Percentiles rank a stretch among this genome's conserved stretches.
Evolutionary conservation across 768 basidiomycete genomes (phyloP).

Genomic region (Boletus tylopilopsis): DNA sequence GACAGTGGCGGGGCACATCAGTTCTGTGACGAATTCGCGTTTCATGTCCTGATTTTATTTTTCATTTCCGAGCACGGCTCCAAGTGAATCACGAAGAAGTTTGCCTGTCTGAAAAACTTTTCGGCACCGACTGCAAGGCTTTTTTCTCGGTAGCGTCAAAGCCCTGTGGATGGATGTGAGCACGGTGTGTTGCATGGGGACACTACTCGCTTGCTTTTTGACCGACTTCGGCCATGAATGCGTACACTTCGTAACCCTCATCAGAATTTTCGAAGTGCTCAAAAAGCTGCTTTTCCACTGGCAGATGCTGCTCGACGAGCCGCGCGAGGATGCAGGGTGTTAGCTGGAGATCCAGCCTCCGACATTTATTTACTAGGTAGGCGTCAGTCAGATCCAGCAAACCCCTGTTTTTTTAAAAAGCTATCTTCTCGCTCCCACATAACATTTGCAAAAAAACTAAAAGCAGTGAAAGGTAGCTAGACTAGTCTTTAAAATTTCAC

Average conservation of each 20-base stretch:
- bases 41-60: slow-evolving; percentile 74
- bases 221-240: slow-evolving; percentile 96
- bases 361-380: too few relatives aligned
- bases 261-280: too few relatives aligned
- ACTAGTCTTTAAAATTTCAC: too few relatives aligned
- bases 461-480: too few relatives aligned
- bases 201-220: slow-evolving; percentile 76
- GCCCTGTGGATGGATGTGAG: slow-evolving; percentile 50
- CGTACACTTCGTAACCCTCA: slow-evolving; percentile 63
- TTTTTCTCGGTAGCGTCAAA: slow-evolving; percentile 89
- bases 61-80: neutral
- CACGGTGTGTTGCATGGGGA: neutral
- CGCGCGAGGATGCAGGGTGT: slow-evolving; percentile 98
- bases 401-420: too few relatives aligned
- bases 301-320: slow-evolving; percentile 98
- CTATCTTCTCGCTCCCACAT: too few relatives aligned
- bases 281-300: too few relatives aligned
- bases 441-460: too few relatives aligned
- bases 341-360: too few relatives aligned
- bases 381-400: too few relatives aligned
- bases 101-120: slow-evolving; percentile 91
- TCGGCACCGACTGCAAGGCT: slow-evolving; percentile 91
- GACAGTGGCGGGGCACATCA: slow-evolving; percentile 90
- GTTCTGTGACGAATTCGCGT: slow-evolving; percentile 90
- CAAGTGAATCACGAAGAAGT: too few relatives aligned